A percentile compares a stretch with the other conserved stretches of the same genome.
Evolutionary conservation across 2,329 filamentous ascomycete species (phyloP).

Genomic region (Septoria linicola): DNA sequence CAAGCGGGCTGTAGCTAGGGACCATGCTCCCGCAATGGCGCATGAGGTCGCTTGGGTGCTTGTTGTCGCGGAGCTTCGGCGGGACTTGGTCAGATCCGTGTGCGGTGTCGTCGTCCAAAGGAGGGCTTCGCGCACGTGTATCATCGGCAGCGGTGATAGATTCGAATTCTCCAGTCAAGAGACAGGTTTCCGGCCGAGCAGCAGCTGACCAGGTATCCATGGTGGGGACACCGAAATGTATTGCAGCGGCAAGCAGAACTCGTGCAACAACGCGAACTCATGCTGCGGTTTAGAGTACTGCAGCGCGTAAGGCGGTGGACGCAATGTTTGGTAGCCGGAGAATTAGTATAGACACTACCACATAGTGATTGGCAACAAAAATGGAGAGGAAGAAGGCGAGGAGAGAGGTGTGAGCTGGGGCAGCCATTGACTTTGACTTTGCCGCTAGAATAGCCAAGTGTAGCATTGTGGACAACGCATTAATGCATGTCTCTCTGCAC

Average conservation of each 20-base stretch:
- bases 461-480: too few species aligned
- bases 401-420: too few species aligned
- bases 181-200: neutral
- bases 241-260: too few species aligned
- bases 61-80: neutral
- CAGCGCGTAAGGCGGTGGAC: too few species aligned
- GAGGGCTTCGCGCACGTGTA: too few species aligned
- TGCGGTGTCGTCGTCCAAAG: too few species aligned
- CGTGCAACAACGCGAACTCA: slow-evolving; percentile 11
- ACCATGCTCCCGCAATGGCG: slow-evolving; percentile 2
- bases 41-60: slow-evolving; percentile 1
- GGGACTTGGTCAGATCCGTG: too few species aligned
- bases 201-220: slow-evolving; percentile 6
- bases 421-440: slow-evolving; percentile 3
- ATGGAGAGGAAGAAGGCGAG: neutral
- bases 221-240: neutral
- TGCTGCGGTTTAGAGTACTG: slow-evolving; percentile 8
- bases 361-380: too few species aligned
- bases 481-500: neutral
- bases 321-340: too few species aligned
- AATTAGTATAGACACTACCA: too few species aligned
- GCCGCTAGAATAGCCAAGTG: neutral
- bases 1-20: slow-evolving; percentile 6
- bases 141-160: too few species aligned
- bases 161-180: neutral